A percentile compares a stretch with the other conserved stretches of the same genome.
Conservation (phyloP, 495 filamentous ascomycete species). For the Geopyxis carbonaria region DNA sequence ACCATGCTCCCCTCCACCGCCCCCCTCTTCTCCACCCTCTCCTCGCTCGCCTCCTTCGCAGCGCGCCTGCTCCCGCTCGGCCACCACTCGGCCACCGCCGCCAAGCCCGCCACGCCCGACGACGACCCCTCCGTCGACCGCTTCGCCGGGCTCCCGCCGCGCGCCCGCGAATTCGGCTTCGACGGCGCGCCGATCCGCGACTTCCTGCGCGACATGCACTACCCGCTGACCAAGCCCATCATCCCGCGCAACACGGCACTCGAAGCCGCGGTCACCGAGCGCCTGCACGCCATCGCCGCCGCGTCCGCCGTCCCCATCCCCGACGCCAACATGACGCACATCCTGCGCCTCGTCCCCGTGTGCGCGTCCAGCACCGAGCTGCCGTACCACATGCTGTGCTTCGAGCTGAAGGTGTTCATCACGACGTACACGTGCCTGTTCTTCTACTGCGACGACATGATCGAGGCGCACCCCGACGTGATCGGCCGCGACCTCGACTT, state of each 20-base stretch:
- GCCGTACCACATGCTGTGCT: not conserved
- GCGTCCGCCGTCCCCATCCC: not conserved
- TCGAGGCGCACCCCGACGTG: not conserved
- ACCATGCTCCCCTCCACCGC: too few relatives aligned
- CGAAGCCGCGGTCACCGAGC: not conserved
- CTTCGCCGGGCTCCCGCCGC: too few relatives aligned
- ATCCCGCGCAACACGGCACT: not conserved
- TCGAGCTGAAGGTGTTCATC: conserved; percentile 2
- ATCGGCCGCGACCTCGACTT: not conserved
- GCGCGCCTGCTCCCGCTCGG: too few relatives aligned
- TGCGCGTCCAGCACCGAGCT: not conserved
- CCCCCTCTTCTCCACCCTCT: too few relatives aligned
- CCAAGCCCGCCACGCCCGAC: too few relatives aligned
- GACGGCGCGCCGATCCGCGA: not conserved
- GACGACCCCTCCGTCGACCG: too few relatives aligned
- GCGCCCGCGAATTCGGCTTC: too few relatives aligned
- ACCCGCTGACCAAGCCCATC: not conserved
- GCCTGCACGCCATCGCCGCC: not conserved
- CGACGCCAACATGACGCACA: not conserved
- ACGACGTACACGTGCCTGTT: not conserved
- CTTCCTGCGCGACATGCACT: not conserved
- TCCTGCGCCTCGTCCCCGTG: not conserved
- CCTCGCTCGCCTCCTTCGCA: too few relatives aligned
- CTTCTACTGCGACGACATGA: conserved; percentile 1
- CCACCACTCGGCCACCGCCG: too few relatives aligned